phyloP scores from a whole-genome alignment of 495 filamentous ascomycete genomes.

The Neurospora tetraspora region DNA sequence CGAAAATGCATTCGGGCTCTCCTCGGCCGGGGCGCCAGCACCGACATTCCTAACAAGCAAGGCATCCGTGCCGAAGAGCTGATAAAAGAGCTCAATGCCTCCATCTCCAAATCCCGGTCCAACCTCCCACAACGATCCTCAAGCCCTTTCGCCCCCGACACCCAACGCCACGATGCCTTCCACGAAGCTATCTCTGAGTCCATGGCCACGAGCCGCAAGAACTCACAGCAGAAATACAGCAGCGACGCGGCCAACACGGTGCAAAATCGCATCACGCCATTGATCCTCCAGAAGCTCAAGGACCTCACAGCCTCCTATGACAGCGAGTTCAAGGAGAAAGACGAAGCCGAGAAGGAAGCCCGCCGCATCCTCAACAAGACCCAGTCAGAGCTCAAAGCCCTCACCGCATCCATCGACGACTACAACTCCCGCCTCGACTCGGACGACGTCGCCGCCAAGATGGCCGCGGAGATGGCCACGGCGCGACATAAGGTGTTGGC shows the following conservation, averaged over 20 bases:
- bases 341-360: conserved; percentile 47
- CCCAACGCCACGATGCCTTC: conserved; percentile 31
- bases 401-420: conserved; percentile 40
- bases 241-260: conserved; percentile 52
- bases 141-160: conserved; percentile 50
- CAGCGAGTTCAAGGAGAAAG: conserved; percentile 48
- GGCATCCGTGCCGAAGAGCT: conserved; percentile 71
- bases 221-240: conserved; percentile 19
- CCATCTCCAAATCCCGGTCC: conserved; percentile 34
- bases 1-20: conserved; percentile 64
- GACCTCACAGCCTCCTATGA: conserved; percentile 49
- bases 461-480: conserved; percentile 23
- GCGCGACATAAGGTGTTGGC: conserved; percentile 28
- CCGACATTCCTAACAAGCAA: conserved; percentile 68
- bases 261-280: conserved; percentile 44
- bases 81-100: conserved; percentile 48
- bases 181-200: conserved; percentile 30
- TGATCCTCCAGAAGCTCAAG: conserved; percentile 46
- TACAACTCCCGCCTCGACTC: conserved; percentile 33
- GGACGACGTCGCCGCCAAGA: conserved; percentile 33
- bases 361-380: conserved; percentile 44
- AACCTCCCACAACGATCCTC: conserved; percentile 43
- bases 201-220: conserved; percentile 1
- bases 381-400: conserved; percentile 41
- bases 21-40: conserved; percentile 58